Evolutionary conservation across 345 rosid genomes (phyloP), one percentile per base, ranked within the genome.

Genomic region (Isatis tinctoria): DNA sequence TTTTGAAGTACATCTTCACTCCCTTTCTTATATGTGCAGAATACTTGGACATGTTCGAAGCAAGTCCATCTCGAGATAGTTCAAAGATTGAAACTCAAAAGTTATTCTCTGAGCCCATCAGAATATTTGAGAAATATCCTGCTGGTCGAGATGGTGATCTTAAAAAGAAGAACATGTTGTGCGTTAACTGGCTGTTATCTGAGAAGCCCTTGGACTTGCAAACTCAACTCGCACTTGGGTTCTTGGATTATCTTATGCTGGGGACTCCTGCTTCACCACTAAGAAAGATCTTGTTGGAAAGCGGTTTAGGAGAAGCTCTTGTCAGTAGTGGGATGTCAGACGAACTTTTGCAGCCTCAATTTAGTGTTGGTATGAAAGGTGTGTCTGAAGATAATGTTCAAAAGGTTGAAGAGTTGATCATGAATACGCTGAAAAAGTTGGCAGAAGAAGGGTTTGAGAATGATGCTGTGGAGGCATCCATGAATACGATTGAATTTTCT

Each of bases 401-500:
- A 28, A 86, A 86, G 81, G 89, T 92, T 47, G 97, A 95, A 80
- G 92, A 88, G 69, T 73, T 95, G 28, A 78, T 95, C 78, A 86
- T 88, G 83, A 63, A 32, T 80, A 88, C 96, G 7, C 88, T 92
- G 62, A 79, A 73, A 78, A 90, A 86, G 74, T 81, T 92, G 82
- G 85, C 86, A 47, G 96, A 87, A 37, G 96, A 95, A 81, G 97
- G 99, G 70, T 92, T 95, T 85, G 97, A 95, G 43, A 65, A 72
- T 18, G 90, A 88, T 60, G 97, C 97, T 75, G 85, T 95, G 72
- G 99, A 95, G 84, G 99, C 97, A 82, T 95, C 97, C 66, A 91
- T 95, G 97, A 95, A 95, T 79, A 95, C 97, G 20, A 92, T 92
- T 70, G 99, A 95, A 80, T 90, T 95, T 79, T 90, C 97, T 81